Base-by-base conservation (phyloP, 176 grass and related monocot genomes). In the Elaeis guineensis region DNA sequence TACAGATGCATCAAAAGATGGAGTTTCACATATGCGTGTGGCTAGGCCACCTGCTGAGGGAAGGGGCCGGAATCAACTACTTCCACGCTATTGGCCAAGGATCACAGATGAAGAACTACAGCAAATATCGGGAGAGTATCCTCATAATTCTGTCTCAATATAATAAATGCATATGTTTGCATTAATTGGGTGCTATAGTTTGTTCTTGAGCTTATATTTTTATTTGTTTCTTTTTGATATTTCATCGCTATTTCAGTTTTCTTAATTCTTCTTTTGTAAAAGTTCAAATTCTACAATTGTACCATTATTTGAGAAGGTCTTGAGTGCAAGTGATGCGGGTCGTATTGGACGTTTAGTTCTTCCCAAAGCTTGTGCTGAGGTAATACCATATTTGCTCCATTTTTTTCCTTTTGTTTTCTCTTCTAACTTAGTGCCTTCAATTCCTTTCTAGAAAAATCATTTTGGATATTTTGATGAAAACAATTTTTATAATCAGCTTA, bases 61-160 rank as follows among this genome's bases (percentile, higher is more conserved):
- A 68, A 76, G 85, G 66, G 85, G 84, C 0, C 88, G 88, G 70
- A 98, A 86, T 78, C 94, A 98, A 19, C 80, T 98, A 64, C 94
- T 98, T 72, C 94, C 94, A 17, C 75, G 94, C 19, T 98, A 98
- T 80, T 98, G 94, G 94, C 94, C 94, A 29, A 89, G 94, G 82
- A 98, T 98, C 76, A 98, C 94, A 17, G 94, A 98, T 63, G 87
- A 98, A 78, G 94, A 98, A 66, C 79, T 98, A 71, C 94, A 98
- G 16, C 94, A 98, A 86, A 98, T 98, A 75, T 98, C 94, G 67
- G 94, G 94, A 89, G 94, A 92, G 94, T 98, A 98, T 98, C 94
- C 88, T 16, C 49, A 16, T 18, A 51, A 17, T 66, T 2, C 7
- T 56, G 1, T 56, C 11, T 55, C 22, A 22, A 15, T 12, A 21